Evolutionary conservation across 2,329 filamentous ascomycete genomes (phyloP).

Genomic region (Epichloe amarillans): DNA sequence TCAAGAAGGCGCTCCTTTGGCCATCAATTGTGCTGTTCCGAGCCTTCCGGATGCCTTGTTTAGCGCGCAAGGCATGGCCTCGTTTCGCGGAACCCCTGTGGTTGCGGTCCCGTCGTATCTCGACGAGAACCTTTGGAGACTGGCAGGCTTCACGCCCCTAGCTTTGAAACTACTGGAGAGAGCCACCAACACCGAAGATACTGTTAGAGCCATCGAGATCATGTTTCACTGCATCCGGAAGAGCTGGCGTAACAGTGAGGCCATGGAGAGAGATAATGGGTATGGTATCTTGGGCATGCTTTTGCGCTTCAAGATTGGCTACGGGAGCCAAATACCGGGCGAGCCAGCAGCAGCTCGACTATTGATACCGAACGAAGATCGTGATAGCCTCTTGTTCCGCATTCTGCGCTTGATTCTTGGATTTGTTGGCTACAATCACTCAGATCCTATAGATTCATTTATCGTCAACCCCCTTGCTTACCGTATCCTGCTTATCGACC

Average conservation of each 20-base stretch:
- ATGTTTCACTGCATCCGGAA: conserved; percentile 75
- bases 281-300: conserved; percentile 80
- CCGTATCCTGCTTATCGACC: conserved; percentile 78
- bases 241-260: conserved; percentile 95
- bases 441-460: conserved; percentile 72
- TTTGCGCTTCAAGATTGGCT: conserved; percentile 68
- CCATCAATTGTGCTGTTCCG: conserved; percentile 78
- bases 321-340: conserved; percentile 19
- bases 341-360: conserved; percentile 26
- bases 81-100: conserved; percentile 72
- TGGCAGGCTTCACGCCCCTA: conserved; percentile 82
- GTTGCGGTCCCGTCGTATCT: conserved; percentile 70
- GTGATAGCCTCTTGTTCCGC: conserved; percentile 42
- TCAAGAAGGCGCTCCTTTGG: conserved; percentile 54
- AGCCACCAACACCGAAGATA: conserved; percentile 54
- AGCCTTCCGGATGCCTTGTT: conserved; percentile 82
- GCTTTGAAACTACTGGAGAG: conserved; percentile 74
- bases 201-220: conserved; percentile 67
- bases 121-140: conserved; percentile 83
- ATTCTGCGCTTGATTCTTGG: conserved; percentile 65
- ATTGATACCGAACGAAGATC: conserved; percentile 35
- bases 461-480: conserved; percentile 98
- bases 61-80: conserved; percentile 64
- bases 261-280: conserved; percentile 91
- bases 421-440: conserved; percentile 79